Base-by-base conservation (phyloP, 2,329 filamentous ascomycete genomes). In the Hypoxylon sp. region DNA sequence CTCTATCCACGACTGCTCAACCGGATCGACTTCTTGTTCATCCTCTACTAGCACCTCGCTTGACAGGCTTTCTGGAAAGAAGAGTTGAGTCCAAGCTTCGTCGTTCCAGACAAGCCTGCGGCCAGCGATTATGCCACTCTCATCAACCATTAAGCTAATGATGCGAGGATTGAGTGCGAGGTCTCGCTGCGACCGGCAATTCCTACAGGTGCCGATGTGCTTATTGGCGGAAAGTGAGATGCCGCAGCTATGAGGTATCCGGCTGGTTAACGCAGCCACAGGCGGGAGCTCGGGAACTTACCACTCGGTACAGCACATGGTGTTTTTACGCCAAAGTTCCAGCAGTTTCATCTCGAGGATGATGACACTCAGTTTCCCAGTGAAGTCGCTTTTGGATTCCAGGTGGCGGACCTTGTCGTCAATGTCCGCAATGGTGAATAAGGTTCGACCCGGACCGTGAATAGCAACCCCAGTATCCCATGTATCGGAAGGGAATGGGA, bases 51-150 rank as follows among this genome's bases (percentile, higher is more conserved):
- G 37, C 10, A 20, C 13, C 17, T 58, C 57, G 7, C 50, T 37
- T 13, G 32, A 26, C 17, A n/a, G n/a, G n/a, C 44, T 51, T 10
- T 68, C 68, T n/a, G n/a, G n/a, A 15, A 75, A 75, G 32, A 79
- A 68, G 15, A 79, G 69, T 56, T 77, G 73, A 3, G 71, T 70
- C 86, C 86, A 89, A 0, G 86, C 86, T 1, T 75, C 59, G 15
- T 81, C 75, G 4, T 80, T 82, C 76, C 87, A 82, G 17, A 87
- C 74, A 2, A 88, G 74, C 72, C 86, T 87, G 0, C 82, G 82
- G 1, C 78, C 71, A 1, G 74, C 71, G 7, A 88, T 78, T 32
- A 78, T 79, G 4, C 84, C 86, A 0, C 85, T 89, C 72, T 89
- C 87, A 62, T 89, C 81, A 6, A 79, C 52, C 2, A 83, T 68